Percentiles rank a stretch among this genome's conserved stretches.
Conservation (phyloP, 2,329 filamentous ascomycete genomes). For the Colletotrichum viniferum region DNA sequence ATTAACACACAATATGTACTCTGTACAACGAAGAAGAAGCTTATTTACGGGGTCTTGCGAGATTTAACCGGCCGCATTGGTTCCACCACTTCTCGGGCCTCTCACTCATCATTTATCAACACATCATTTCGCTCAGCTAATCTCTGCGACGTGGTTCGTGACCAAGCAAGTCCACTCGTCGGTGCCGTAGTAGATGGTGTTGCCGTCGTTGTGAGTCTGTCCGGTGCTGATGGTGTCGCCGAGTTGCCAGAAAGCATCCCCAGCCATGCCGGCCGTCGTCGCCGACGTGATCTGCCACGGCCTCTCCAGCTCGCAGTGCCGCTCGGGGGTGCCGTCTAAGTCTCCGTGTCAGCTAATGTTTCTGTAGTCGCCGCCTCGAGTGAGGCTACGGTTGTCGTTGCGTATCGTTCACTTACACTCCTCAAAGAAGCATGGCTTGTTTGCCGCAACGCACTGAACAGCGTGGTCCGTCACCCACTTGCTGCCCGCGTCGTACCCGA, state of each 20-base stretch:
- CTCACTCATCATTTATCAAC: neutral
- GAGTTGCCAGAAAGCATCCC: slow-evolving; percentile 45
- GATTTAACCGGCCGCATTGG: neutral
- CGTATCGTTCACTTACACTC: slow-evolving; percentile 31
- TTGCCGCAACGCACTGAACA: slow-evolving; percentile 29
- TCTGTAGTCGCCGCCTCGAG: neutral
- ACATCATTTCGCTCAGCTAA: neutral
- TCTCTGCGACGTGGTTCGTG: slow-evolving; percentile 41
- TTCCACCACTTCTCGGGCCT: neutral
- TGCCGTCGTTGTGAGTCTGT: slow-evolving; percentile 45
- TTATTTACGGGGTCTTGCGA: neutral
- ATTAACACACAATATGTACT: neutral
- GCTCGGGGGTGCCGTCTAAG: slow-evolving; percentile 27
- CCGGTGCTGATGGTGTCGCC: slow-evolving; percentile 46
- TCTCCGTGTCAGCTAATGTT: neutral
- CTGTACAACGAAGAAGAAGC: neutral
- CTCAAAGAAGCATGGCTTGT: slow-evolving; percentile 35
- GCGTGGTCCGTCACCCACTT: slow-evolving; percentile 30
- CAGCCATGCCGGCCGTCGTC: slow-evolving; percentile 33
- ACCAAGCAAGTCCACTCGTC: slow-evolving; percentile 48
- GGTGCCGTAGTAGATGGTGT: slow-evolving; percentile 48
- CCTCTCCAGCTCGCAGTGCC: slow-evolving; percentile 46
- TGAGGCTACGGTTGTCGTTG: neutral
- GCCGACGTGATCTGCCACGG: slow-evolving; percentile 46
- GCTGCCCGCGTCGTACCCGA: slow-evolving; percentile 15